Evolutionary conservation across 2,329 filamentous ascomycete species (phyloP).

Genomic region (Trichoderma atrobrunneum): DNA sequence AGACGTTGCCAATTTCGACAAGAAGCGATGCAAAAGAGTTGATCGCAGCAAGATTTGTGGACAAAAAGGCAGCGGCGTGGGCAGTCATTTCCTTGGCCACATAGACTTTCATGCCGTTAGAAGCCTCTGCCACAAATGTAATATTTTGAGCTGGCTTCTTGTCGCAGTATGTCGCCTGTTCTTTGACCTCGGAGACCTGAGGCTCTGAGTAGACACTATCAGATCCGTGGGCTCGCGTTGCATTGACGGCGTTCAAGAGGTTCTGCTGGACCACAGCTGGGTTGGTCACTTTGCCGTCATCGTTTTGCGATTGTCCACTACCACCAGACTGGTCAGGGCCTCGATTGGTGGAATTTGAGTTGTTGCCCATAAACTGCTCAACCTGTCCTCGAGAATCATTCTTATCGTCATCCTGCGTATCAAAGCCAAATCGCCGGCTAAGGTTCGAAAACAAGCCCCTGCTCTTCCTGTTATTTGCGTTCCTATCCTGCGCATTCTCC

Average conservation of each 20-base stretch:
- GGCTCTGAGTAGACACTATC: slow-evolving; percentile 70
- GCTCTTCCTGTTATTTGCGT: slow-evolving; percentile 39
- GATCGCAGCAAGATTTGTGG: slow-evolving; percentile 58
- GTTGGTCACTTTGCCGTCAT: slow-evolving; percentile 56
- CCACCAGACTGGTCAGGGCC: slow-evolving; percentile 16
- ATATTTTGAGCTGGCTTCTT: slow-evolving; percentile 71
- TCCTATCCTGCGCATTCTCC: slow-evolving; percentile 34
- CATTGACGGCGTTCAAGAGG: slow-evolving; percentile 72
- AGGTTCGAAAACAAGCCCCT: slow-evolving; percentile 67
- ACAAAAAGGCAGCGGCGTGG: slow-evolving; percentile 55
- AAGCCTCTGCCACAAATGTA: slow-evolving; percentile 64
- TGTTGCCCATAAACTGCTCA: slow-evolving; percentile 42
- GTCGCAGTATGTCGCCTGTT: slow-evolving; percentile 86
- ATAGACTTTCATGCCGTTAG: slow-evolving; percentile 72
- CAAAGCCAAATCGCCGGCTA: slow-evolving; percentile 65
- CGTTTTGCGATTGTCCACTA: slow-evolving; percentile 28
- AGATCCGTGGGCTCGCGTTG: slow-evolving; percentile 74
- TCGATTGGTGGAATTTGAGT: slow-evolving; percentile 5
- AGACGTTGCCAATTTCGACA: slow-evolving; percentile 67
- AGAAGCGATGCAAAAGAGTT: slow-evolving; percentile 69
- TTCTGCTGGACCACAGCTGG: slow-evolving; percentile 64
- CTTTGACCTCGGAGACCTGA: slow-evolving; percentile 68
- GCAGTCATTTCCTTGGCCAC: slow-evolving; percentile 54
- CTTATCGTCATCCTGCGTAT: slow-evolving; percentile 43
- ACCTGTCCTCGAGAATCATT: slow-evolving; percentile 40